phyloP scores from a whole-genome alignment of 345 rosid species.

The Arabis alpina region DNA sequence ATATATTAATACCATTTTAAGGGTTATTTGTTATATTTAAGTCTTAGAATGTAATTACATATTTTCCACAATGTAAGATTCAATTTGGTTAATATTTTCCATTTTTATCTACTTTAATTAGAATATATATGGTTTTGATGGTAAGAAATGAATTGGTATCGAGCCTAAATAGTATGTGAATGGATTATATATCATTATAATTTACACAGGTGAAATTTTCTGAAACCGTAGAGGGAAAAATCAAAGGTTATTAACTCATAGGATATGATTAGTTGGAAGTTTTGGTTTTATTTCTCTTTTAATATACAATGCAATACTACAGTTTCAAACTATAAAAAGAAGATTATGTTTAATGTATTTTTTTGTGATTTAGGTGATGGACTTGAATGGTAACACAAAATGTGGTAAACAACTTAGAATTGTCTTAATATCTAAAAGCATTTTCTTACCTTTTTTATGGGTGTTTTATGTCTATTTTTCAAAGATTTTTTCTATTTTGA shows the following conservation, averaged over 20 bases:
- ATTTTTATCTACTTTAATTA: background rate
- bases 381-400: background rate
- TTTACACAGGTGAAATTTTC: background rate
- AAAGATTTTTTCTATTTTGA: background rate
- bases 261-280: slow-evolving; percentile 7
- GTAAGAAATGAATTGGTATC: slow-evolving; percentile 18
- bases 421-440: background rate
- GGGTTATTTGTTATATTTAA: background rate
- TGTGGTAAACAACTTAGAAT: background rate
- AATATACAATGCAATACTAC: background rate
- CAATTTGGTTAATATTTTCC: background rate
- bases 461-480: background rate
- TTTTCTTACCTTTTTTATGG: background rate
- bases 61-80: background rate
- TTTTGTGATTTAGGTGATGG: background rate
- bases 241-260: slow-evolving; percentile 2
- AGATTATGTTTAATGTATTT: background rate
- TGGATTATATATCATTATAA: background rate
- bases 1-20: background rate
- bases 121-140: slow-evolving; percentile 1
- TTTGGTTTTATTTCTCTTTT: background rate
- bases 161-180: background rate
- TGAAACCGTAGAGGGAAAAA: slow-evolving; percentile 10
- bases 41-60: background rate
- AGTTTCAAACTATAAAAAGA: background rate